phyloP scores from a whole-genome alignment of 768 basidiomycete genomes.

The Mycena vulgaris region DNA sequence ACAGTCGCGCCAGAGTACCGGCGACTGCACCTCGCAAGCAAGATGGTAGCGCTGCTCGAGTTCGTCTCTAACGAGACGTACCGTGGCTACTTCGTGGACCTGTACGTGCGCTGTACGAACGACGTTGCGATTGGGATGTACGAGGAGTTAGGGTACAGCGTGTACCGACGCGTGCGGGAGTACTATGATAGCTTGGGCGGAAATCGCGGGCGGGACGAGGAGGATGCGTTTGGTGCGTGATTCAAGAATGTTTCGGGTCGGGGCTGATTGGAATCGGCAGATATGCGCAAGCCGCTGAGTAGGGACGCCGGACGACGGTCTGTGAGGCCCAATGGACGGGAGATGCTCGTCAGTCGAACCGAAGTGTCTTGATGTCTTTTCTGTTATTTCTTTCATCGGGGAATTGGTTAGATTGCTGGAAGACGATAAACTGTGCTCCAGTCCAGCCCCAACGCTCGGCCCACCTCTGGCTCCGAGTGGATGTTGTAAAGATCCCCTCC shows the following conservation, averaged over 20 bases:
- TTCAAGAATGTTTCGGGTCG: background rate
- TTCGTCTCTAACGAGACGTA: conserved; percentile 86
- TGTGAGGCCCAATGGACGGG: conserved; percentile 65
- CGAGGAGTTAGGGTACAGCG: conserved; percentile 93
- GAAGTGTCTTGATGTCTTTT: conserved; percentile 50
- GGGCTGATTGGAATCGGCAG: conserved; percentile 44
- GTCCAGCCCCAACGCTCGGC: too few species aligned
- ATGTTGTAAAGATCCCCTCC: too few species aligned
- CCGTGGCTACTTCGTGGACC: conserved; percentile 92
- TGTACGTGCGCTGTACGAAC: conserved; percentile 95
- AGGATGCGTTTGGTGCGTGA: conserved; percentile 87
- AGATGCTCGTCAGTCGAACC: conserved; percentile 60
- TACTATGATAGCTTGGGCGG: conserved; percentile 91
- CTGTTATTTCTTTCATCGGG: background rate
- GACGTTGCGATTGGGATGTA: conserved; percentile 91
- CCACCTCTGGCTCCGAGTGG: too few species aligned
- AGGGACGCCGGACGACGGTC: conserved; percentile 60
- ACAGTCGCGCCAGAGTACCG: conserved; percentile 96
- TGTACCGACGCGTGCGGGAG: conserved; percentile 91
- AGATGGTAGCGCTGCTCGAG: conserved; percentile 91
- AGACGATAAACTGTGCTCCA: too few species aligned
- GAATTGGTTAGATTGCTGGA: too few species aligned
- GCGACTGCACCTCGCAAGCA: conserved; percentile 86
- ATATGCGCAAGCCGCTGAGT: conserved; percentile 70
- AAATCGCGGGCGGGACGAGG: conserved; percentile 84